A percentile compares a stretch with the other conserved stretches of the same genome.
Conservation (phyloP, 2,329 filamentous ascomycete species). For the Colletotrichum sp. region DNA sequence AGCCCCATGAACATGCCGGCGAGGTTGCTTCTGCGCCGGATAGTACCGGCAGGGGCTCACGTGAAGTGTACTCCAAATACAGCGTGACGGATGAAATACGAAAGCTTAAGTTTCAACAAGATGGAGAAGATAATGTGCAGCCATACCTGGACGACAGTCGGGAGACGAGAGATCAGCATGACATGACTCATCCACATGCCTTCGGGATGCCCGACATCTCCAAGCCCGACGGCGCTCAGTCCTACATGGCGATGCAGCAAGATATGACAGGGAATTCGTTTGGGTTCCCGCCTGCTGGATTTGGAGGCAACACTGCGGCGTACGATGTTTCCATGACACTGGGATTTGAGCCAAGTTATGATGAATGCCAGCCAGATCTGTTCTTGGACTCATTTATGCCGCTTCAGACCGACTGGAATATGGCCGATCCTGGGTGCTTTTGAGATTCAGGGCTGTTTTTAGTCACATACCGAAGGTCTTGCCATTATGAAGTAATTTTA, state of each 20-base stretch:
- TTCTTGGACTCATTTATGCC: conserved; percentile 13
- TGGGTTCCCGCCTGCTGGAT: not conserved
- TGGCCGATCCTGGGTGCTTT: not conserved
- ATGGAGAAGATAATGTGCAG: not conserved
- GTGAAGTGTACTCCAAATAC: conserved; percentile 15
- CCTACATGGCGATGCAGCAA: not conserved
- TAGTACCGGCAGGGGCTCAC: not conserved
- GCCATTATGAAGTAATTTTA: not conserved
- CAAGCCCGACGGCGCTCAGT: not conserved
- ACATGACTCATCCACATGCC: not conserved
- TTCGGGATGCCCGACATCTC: not conserved
- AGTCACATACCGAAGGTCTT: not conserved
- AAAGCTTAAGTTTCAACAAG: conserved; percentile 10
- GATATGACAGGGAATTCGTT: not conserved
- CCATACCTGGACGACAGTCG: not conserved
- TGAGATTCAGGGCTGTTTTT: not conserved
- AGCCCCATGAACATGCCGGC: not conserved
- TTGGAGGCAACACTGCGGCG: not conserved
- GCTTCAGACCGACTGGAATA: not conserved
- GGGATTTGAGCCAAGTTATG: conserved; percentile 9
- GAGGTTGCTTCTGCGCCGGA: not conserved
- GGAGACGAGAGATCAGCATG: not conserved
- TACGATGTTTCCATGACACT: conserved; percentile 8
- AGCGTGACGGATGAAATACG: conserved; percentile 18
- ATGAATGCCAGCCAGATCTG: conserved; percentile 4